These are phyloP conservation scores for Salix dunnii DNA, from an alignment of 345 rosid genomes.

Conservation along the genomic window DNA sequence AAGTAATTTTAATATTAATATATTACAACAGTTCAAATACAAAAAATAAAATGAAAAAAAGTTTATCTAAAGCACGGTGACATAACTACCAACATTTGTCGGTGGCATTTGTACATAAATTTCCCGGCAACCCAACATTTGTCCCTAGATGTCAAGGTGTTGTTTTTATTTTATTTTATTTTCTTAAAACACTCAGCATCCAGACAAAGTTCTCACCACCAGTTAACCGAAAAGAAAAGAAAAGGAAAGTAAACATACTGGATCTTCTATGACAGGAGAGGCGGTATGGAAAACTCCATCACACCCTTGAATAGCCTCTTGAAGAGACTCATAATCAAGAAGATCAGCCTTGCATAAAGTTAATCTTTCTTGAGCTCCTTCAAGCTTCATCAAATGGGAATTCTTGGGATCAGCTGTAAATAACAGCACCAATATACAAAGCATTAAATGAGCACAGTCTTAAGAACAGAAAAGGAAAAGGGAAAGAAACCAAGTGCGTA, in stretches of 20 bases:
- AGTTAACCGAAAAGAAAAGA: not conserved
- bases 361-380: slow-evolving; percentile 86
- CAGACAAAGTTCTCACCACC: slow-evolving; percentile 7
- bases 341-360: slow-evolving; percentile 73
- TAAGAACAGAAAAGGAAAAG: not conserved
- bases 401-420: slow-evolving; percentile 78
- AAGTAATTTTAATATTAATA: too few species aligned
- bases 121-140: too few species aligned
- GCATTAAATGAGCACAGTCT: not conserved
- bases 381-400: slow-evolving; percentile 71
- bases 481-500: not conserved
- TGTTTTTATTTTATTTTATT: not conserved
- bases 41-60: too few species aligned
- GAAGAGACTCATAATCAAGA: slow-evolving; percentile 62
- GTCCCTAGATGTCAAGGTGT: too few species aligned
- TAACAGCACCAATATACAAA: not conserved
- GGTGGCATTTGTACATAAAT: too few species aligned
- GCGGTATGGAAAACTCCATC: slow-evolving; percentile 97
- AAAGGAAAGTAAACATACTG: slow-evolving; percentile 44
- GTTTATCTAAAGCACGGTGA: too few species aligned
- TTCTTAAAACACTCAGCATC: slow-evolving; percentile 18
- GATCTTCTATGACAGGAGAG: slow-evolving; percentile 91
- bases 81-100: too few species aligned
- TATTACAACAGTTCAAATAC: too few species aligned
- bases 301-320: slow-evolving; percentile 68